phyloP scores from a whole-genome alignment of 805 yeast genomes.

The Yarrowia sp. region DNA sequence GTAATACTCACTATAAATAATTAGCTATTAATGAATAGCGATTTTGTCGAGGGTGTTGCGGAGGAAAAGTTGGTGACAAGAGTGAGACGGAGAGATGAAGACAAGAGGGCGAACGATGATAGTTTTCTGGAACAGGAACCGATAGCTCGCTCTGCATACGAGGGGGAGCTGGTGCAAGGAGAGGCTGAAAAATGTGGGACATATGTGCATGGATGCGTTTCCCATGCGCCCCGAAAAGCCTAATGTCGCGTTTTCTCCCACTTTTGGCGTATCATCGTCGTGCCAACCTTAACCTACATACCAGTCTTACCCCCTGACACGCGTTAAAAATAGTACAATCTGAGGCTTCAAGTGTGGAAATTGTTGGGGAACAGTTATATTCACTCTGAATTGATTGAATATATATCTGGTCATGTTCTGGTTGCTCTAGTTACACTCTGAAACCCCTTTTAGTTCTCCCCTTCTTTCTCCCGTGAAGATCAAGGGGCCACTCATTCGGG shows the following conservation, averaged over 20 bases:
- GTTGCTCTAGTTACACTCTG: too few species aligned
- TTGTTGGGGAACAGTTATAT: too few species aligned
- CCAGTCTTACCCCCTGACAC: constrained; percentile 5
- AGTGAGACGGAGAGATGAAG: neutral
- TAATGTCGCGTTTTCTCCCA: neutral
- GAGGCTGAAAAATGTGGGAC: constrained; percentile 22
- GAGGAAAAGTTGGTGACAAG: neutral
- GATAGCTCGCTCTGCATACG: neutral
- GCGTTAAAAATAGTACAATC: neutral
- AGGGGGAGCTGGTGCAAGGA: constrained; percentile 8
- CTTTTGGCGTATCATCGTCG: neutral
- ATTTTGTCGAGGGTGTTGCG: neutral
- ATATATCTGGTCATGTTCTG: too few species aligned
- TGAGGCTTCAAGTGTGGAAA: too few species aligned
- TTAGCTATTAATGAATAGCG: constrained; percentile 20
- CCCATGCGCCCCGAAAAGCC: neutral
- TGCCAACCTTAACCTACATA: neutral
- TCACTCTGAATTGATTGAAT: too few species aligned
- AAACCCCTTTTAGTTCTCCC: too few species aligned
- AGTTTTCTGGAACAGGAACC: constrained; percentile 3
- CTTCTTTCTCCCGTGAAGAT: neutral
- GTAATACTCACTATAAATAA: constrained; percentile 12
- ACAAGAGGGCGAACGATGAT: neutral
- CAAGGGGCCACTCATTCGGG: neutral
- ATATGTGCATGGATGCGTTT: neutral